Evolutionary conservation across 2,329 filamentous ascomycete genomes (phyloP).

Genomic region (Verticillium tricorpus): DNA sequence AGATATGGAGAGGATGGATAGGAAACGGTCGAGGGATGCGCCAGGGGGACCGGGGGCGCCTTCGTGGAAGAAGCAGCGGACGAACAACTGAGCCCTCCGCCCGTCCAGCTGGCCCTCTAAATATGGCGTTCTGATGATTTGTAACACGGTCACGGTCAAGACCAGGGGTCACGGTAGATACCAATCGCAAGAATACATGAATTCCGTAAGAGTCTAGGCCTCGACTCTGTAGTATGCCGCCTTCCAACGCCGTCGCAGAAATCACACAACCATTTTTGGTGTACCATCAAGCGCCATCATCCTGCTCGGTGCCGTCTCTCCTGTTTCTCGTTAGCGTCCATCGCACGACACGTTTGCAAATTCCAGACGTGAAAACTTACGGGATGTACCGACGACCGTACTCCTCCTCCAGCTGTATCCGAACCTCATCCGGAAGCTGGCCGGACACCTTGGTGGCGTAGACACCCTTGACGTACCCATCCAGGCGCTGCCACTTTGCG

Average conservation of each 20-base stretch:
- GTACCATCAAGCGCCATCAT: conserved; percentile 35
- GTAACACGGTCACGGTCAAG: neutral
- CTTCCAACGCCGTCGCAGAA: conserved; percentile 23
- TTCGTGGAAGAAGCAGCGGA: conserved; percentile 49
- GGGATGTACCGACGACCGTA: conserved; percentile 62
- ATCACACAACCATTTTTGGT: conserved; percentile 3
- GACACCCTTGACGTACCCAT: conserved; percentile 80
- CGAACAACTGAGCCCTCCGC: neutral
- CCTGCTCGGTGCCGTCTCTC: conserved; percentile 51
- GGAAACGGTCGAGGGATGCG: conserved; percentile 54
- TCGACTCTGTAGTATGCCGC: neutral
- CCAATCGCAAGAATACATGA: conserved; percentile 13
- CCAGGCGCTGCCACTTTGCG: conserved; percentile 90
- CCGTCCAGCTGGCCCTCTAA: neutral
- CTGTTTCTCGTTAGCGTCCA: conserved; percentile 23
- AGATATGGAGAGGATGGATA: conserved; percentile 71
- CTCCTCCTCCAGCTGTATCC: conserved; percentile 57
- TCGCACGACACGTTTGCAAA: neutral
- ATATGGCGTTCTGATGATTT: neutral
- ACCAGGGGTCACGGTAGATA: conserved; percentile 18
- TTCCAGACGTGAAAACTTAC: conserved; percentile 35
- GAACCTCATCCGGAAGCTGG: conserved; percentile 63
- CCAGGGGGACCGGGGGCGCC: conserved; percentile 38
- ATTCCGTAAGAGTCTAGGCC: conserved; percentile 6
- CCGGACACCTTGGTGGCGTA: conserved; percentile 96